Evolutionary conservation across 164 flowering plant genomes (phyloP).

Genomic region (Liriodendron chinense): DNA sequence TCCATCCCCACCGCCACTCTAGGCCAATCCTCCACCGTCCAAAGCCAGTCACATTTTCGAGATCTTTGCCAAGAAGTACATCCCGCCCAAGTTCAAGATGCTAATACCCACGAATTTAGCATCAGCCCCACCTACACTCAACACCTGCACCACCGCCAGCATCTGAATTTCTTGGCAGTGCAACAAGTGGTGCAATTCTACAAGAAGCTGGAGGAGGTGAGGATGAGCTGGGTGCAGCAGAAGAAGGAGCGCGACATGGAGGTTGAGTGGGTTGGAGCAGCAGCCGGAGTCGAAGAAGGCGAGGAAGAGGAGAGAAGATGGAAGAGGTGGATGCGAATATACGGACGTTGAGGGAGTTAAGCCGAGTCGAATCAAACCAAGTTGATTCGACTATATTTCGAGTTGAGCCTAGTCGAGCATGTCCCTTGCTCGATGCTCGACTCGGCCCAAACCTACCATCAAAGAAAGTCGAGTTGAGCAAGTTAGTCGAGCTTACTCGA

Average conservation of each 20-base stretch:
- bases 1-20: neutral
- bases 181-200: slow-evolving; percentile 20
- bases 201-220: slow-evolving; percentile 39
- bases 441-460: no score
- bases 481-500: no score
- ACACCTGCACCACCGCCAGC: neutral
- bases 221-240: slow-evolving; percentile 33
- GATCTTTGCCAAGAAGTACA: slow-evolving; percentile 45
- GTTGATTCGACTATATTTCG: no score
- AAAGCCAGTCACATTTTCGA: slow-evolving; percentile 34
- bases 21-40: neutral
- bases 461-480: no score
- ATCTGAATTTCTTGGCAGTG: neutral
- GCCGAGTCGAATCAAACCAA: no score
- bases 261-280: slow-evolving; percentile 41
- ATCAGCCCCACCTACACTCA: slow-evolving; percentile 12
- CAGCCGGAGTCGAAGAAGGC: slow-evolving; percentile 45
- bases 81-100: slow-evolving; percentile 13
- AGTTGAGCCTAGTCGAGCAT: no score
- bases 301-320: slow-evolving; percentile 35
- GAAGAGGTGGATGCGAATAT: slow-evolving; percentile 41
- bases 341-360: slow-evolving; percentile 27
- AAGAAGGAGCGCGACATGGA: slow-evolving; percentile 45
- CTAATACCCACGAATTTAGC: slow-evolving; percentile 11
- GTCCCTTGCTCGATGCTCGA: no score